Evolutionary conservation across 306 rosid species (phyloP).

Genomic region (Vigna trinervia): DNA sequence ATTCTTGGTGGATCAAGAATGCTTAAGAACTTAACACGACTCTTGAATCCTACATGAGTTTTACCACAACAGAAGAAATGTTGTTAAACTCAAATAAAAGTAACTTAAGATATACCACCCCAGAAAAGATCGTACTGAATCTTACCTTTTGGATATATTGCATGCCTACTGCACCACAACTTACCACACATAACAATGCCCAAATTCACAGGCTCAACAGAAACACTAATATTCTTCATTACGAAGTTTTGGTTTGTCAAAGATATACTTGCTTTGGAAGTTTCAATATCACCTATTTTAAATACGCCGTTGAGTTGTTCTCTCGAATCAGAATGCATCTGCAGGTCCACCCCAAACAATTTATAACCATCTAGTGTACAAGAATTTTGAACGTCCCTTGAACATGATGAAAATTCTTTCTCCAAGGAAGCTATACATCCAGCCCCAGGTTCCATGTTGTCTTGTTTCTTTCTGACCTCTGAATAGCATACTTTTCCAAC

Average conservation of each 20-base stretch:
- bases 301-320: slow-evolving; percentile 28
- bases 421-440: slow-evolving; percentile 29
- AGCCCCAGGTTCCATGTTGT: slow-evolving; percentile 46
- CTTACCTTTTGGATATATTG: slow-evolving; percentile 91
- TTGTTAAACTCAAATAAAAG: slow-evolving; percentile 36
- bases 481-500: slow-evolving; percentile 44
- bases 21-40: slow-evolving; percentile 70
- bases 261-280: slow-evolving; percentile 35
- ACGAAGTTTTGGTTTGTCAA: slow-evolving; percentile 27
- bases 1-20: slow-evolving; percentile 67
- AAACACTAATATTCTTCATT: slow-evolving; percentile 37
- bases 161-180: slow-evolving; percentile 71
- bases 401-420: slow-evolving; percentile 42
- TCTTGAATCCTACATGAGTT: slow-evolving; percentile 75
- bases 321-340: slow-evolving; percentile 38
- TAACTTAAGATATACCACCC: neutral
- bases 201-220: slow-evolving; percentile 59
- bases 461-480: slow-evolving; percentile 44
- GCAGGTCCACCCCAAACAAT: slow-evolving; percentile 59
- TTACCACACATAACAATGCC: slow-evolving; percentile 69
- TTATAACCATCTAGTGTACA: slow-evolving; percentile 49
- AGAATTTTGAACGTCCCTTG: slow-evolving; percentile 43
- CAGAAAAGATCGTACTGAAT: slow-evolving; percentile 14
- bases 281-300: slow-evolving; percentile 34
- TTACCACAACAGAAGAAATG: slow-evolving; percentile 34